Evolutionary conservation across 768 basidiomycete species (phyloP), one percentile per base, ranked within the genome.

Genomic region (Hygrophorus pudorinus): DNA sequence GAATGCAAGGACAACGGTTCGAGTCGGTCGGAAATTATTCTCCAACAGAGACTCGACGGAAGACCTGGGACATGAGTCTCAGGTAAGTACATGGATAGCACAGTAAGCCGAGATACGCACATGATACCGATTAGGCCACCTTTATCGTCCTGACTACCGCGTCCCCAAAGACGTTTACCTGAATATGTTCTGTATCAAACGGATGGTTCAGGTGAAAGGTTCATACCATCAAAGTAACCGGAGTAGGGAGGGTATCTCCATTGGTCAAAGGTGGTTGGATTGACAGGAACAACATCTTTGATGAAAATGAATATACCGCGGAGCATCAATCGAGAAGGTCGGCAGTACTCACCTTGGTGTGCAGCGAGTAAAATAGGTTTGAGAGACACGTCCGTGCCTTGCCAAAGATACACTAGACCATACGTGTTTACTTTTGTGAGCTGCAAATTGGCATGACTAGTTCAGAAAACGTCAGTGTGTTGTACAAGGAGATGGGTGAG

Each of bases 71-170:
- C 16, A 41, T n/a, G 43, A 31, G n/a, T 21, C 18, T 46, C 27
- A 41, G 11, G 2, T 21, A 34, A 3, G 4, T 18, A n/a, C 13
- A 14, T 33, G 20, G 13, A n/a, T 37, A 10, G 27, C 14, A 36
- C 16, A 12, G 20, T 13, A 37, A 20, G 4, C 13, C 14, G 20
- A 44, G 30, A 38, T 13, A 49, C 63, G 36, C 52, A 81, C 82
- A 82, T 63, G 53, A 75, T 75, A n/a, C 73, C 73, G 44, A 85
- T 76, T 37, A 85, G 55, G n/a, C 76, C 79, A 38, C 72, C 75
- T 65, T 91, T 91, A 63, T 86, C 83, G 53, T 90, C 86, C 2
- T 65, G 66, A 38, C 73, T 70, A 29, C 87, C 87, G 7, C 87
- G 70, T 5, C 87, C 87, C 84, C 85, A 88, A 13, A 90, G 67